Evolutionary conservation across 305 asterid species (phyloP).

Genomic region (Fraxinus floribunda): DNA sequence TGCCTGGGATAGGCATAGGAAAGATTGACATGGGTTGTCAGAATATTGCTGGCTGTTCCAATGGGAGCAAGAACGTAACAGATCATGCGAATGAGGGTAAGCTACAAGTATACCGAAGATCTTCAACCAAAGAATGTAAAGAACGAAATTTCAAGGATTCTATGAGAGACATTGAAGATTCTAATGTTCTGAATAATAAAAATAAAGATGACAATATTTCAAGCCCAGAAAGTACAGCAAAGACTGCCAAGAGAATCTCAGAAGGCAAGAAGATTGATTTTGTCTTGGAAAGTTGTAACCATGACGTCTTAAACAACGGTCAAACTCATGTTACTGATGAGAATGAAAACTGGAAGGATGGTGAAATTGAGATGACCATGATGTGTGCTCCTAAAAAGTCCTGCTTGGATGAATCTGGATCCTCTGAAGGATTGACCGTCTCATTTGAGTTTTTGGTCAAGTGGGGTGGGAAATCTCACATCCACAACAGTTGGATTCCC

Average conservation of each 20-base stretch:
- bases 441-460: conserved; percentile 83
- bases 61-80: neutral
- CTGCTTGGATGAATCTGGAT: conserved; percentile 31
- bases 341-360: conserved; percentile 26
- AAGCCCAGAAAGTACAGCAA: conserved; percentile 19
- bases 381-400: conserved; percentile 35
- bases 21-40: neutral
- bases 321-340: conserved; percentile 14
- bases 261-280: conserved; percentile 30
- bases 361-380: neutral
- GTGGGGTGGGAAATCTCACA: conserved; percentile 95
- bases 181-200: conserved; percentile 21
- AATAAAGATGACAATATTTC: conserved; percentile 27
- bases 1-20: neutral
- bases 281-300: conserved; percentile 22
- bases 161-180: conserved; percentile 27
- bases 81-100: neutral
- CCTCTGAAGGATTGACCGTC: conserved; percentile 29
- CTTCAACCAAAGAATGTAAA: conserved; percentile 8
- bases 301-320: conserved; percentile 20
- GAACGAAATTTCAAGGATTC: conserved; percentile 22
- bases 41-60: neutral
- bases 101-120: conserved; percentile 9
- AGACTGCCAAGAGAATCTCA: conserved; percentile 22
- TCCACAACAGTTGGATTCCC: conserved; percentile 85